Base-by-base conservation (phyloP, 1,139 yeast genomes). In the Candida neerlandica region DNA sequence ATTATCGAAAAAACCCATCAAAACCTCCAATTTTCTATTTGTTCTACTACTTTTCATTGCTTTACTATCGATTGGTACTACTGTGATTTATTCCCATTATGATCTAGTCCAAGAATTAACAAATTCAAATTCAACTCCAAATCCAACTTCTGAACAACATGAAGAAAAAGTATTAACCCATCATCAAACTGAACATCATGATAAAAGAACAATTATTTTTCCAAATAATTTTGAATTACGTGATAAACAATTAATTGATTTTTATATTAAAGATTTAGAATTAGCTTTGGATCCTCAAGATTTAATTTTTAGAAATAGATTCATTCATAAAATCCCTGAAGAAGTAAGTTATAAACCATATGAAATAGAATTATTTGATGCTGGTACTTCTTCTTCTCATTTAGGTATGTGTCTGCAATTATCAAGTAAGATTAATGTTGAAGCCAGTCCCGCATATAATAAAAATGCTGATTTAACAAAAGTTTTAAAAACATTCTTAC, bases 401-500 rank as follows among this genome's bases (percentile, higher is more conserved):
- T 7, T 19, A 9, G 44, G 33, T 18, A 16, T 9, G 11, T 41
- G 44, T 41, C 44, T 32, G 29, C n/a, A 30, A 18, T 30, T 41
- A 30, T 41, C 44, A 12, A 15, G 40, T 2, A 34, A 9, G 2
- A 23, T 42, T 14, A 14, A 42, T 9, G 16, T 42, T 1, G 45
- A 42, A 34, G 19, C 45, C 10, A 33, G 33, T 23, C 39, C 39
- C 9, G 45, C 43, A 2, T 38, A 14, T 12, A 46, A 43, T 18
- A 41, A 41, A 11, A 34, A 54, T 41, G 48, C 44, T 15, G 56
- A 58, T 38, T 42, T 61, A 12, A 52, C 49, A 14, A 35, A 45
- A 14, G 48, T 59, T 15, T 39, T 59, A 5, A 42, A 48, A 23
- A 41, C 34, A 11, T 56, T 63, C 29, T 29, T 56, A 29, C n/a